Base-by-base conservation (phyloP, 345 rosid species). In the Jatropha curcas region DNA sequence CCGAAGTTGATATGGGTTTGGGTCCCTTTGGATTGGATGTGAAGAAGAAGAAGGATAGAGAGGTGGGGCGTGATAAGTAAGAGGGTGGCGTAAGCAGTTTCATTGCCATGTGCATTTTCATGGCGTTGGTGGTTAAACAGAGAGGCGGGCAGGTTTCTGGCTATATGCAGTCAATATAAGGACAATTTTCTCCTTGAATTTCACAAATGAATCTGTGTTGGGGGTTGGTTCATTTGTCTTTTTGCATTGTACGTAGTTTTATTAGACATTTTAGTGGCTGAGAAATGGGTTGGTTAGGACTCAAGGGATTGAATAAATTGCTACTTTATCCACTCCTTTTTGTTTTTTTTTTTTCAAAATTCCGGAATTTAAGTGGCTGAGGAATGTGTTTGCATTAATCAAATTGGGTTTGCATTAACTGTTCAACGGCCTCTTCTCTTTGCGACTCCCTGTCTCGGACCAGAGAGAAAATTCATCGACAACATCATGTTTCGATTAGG, bases 11-110 rank as follows among this genome's bases (percentile, higher is more conserved):
- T 66, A 68, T 67, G 83, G 84, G 79, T 52, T 75, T 79, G 20
- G 57, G 68, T 33, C 68, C 68, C 41, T 51, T 79, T 20, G 86
- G 59, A 60, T 30, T 68, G 64, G 71, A 65, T 8, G 81, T 56
- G 70, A 76, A 76, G 76, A 79, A 67, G 75, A 70, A 61, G 69
- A 73, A 60, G 60, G n/a, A n/a, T n/a, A 66, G 76, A 59, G 75
- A 63, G 4, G 68, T 72, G 43, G 83, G 71, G 41, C 53, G 78
- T 27, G 85, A 74, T n/a, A 81, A 53, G 57, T 86, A 69, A 64
- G 79, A 64, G 8, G 82, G 85, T 27, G 88, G 77, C 2, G 86
- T 65, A 28, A 86, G 73, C 13, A 86, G 84, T 62, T 83, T 84
- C 87, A 84, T 68, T 76, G 83, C 79, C 76, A 72, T 70, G 73